Evolutionary conservation across 192 early-diverging fungal species (phyloP), one percentile per base, ranked within the genome.

Genomic region (Coemansia sp.): DNA sequence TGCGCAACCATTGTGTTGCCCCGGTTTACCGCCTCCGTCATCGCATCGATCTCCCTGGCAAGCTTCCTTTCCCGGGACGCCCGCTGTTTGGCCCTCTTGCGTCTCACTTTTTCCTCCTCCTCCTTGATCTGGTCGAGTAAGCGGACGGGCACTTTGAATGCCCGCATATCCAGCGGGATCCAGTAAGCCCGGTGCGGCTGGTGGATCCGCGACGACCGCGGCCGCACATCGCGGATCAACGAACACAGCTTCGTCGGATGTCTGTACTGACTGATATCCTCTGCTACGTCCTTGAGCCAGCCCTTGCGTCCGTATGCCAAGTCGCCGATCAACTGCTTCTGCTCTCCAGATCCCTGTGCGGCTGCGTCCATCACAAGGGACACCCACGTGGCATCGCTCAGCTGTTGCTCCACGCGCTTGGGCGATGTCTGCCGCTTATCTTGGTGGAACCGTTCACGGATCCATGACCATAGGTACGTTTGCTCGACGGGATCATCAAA

Each of bases 401-500:
- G 62, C 30, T 72, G 68, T 7, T 36, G 33, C 8, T 69, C 49
- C 10, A 68, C 71, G 12, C 63, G 51, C 9, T 14, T 57, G 12
- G 73, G 74, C 24, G 83, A 73, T 8, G 71, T 73, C 63, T 76
- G 66, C 18, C 65, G 64, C 49, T 72, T 77, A 66, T 76, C 73
- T 63, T 64, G 56, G 62, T 76, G 83, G 60, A 79, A 84, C 20
- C 83, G 74, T 44, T 84, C 83, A 18, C 83, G 74, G 38, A 79
- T 68, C 83, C 83, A 84, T 18, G 74, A 76, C 59, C 66, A 64
- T 66, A 84, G 63, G 43, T 84, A 84, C 35, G 59, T 67, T 8
- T 64, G 64, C 51, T 84, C 73, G 0, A 84, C 72, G 1, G 77
- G 71, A 41, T 84, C n/a, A 4, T 36, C 35, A 20, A 79, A 76